Conservation (phyloP, 768 basidiomycete species). For the Hypholoma fasciculare region DNA sequence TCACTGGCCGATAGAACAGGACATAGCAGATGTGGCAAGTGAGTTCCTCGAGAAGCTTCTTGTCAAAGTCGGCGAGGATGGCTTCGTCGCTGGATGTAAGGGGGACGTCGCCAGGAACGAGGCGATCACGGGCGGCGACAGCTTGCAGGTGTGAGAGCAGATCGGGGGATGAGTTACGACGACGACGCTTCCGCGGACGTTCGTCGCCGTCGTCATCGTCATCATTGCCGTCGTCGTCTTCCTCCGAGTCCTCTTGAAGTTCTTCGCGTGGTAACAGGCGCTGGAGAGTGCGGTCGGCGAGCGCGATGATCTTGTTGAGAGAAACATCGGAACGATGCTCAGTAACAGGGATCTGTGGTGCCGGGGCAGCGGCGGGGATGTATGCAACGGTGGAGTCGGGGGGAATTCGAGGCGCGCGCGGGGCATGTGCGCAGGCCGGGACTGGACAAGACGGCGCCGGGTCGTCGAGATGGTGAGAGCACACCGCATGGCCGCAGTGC, state of each 20-base stretch:
- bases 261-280: constrained; percentile 13
- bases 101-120: constrained; percentile 31
- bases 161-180: constrained; percentile 23
- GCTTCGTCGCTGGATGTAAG: constrained; percentile 22
- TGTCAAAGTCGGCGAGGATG: constrained; percentile 46
- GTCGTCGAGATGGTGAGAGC: constrained; percentile 49
- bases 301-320: constrained; percentile 51
- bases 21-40: constrained; percentile 92
- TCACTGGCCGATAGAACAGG: constrained; percentile 82
- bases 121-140: constrained; percentile 28
- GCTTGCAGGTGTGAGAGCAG: constrained; percentile 39
- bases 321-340: constrained; percentile 49
- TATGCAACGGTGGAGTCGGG: constrained; percentile 33
- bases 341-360: constrained; percentile 5
- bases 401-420: constrained; percentile 36
- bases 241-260: no score
- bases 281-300: constrained; percentile 31
- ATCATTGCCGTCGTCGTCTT: constrained; percentile 14
- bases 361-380: constrained; percentile 30
- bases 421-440: constrained; percentile 26
- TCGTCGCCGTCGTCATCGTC: constrained; percentile 21
- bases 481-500: constrained; percentile 84
- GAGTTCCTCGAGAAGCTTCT: constrained; percentile 67
- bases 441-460: constrained; percentile 29
- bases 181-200: constrained; percentile 31